Conservation (phyloP, 1,139 yeast genomes). For the Protomyces lactucae-debilis region DNA sequence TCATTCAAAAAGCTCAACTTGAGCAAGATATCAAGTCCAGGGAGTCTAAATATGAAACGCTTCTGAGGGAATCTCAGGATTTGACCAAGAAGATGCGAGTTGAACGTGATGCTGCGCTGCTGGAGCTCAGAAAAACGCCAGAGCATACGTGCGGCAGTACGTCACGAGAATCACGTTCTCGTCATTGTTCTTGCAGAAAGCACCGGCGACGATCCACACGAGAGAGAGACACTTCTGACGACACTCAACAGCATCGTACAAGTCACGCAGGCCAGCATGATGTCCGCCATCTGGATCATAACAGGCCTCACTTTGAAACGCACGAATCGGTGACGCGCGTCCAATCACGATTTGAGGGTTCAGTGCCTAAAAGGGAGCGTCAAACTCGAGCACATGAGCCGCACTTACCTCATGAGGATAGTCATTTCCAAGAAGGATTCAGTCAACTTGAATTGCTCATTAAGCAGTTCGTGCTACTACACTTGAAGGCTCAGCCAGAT, state of each 20-base stretch:
- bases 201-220: not conserved
- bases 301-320: not conserved
- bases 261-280: not conserved
- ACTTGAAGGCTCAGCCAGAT: slow-evolving; percentile 9
- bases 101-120: slow-evolving; percentile 9
- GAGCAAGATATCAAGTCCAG: slow-evolving; percentile 12
- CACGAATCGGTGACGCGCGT: not conserved
- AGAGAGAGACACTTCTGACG: not conserved
- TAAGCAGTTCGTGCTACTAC: slow-evolving; percentile 1
- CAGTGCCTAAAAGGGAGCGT: not conserved
- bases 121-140: not conserved
- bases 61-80: slow-evolving; percentile 15
- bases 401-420: slow-evolving; percentile 8
- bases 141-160: not conserved
- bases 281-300: not conserved
- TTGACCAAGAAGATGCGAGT: slow-evolving; percentile 13
- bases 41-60: slow-evolving; percentile 1
- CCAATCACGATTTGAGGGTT: not conserved
- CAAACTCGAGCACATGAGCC: not conserved
- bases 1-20: slow-evolving; percentile 18
- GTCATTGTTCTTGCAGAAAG: not conserved
- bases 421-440: slow-evolving; percentile 5
- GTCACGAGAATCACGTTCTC: not conserved
- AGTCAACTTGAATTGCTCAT: slow-evolving; percentile 5
- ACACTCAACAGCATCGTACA: not conserved